A percentile compares a stretch with the other conserved stretches of the same genome.
Conservation (phyloP, 2,329 filamentous ascomycete genomes). For the Ophiosphaerella korrae region DNA sequence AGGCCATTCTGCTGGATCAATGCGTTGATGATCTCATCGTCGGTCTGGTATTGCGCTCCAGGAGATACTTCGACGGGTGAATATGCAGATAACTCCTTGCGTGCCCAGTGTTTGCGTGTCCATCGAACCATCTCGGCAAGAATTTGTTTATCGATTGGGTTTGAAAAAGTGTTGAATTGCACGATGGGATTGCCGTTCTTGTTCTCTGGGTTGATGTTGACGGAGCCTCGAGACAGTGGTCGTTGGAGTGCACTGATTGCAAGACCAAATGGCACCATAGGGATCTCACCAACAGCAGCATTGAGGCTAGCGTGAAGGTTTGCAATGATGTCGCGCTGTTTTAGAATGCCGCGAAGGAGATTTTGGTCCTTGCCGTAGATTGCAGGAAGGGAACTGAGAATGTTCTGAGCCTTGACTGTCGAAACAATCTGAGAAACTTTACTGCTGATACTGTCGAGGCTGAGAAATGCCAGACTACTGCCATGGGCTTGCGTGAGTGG, state of each 20-base stretch:
- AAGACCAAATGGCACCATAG: slow-evolving; percentile 31
- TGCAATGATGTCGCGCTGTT: slow-evolving; percentile 34
- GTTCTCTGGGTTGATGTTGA: slow-evolving; percentile 44
- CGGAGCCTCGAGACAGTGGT: slow-evolving; percentile 42
- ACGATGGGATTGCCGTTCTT: slow-evolving; percentile 39
- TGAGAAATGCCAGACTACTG: slow-evolving; percentile 28
- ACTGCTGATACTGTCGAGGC: slow-evolving; percentile 18
- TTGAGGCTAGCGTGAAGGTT: slow-evolving; percentile 22
- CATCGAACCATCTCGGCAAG: slow-evolving; percentile 42
- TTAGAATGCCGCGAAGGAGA: slow-evolving; percentile 25
- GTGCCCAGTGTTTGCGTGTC: slow-evolving; percentile 42
- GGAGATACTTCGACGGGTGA: slow-evolving; percentile 39
- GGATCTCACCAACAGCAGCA: slow-evolving; percentile 41
- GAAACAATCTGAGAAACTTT: slow-evolving; percentile 23
- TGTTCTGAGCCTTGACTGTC: slow-evolving; percentile 25
- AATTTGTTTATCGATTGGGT: slow-evolving; percentile 46
- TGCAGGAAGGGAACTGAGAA: slow-evolving; percentile 19
- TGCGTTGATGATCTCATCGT: slow-evolving; percentile 32
- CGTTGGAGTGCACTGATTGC: slow-evolving; percentile 27
- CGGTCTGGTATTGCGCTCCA: slow-evolving; percentile 24
- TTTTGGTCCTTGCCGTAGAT: slow-evolving; percentile 19
- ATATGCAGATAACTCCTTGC: slow-evolving; percentile 36
- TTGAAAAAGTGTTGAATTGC: slow-evolving; percentile 40
- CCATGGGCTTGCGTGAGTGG: slow-evolving; percentile 33
- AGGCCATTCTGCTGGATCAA: slow-evolving; percentile 18